Conservation (phyloP, 768 basidiomycete species). For the Leccinum rimulosum region DNA sequence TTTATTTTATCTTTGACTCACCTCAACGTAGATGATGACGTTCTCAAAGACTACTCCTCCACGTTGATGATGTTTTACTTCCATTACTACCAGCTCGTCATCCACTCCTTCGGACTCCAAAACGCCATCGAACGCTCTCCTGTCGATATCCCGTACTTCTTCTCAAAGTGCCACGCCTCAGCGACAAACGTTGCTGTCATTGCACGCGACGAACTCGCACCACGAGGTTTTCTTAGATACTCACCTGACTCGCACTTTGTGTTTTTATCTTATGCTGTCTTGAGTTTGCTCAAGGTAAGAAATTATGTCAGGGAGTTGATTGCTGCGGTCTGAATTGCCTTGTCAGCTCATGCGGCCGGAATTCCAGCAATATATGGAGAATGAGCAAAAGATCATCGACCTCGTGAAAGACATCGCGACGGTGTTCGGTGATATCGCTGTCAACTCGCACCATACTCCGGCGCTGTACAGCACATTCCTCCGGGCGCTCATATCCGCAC, state of each 20-base stretch:
- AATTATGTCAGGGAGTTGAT: not conserved
- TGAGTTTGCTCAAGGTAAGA: constrained; percentile 86
- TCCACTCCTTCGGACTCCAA: constrained; percentile 96
- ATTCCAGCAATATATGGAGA: constrained; percentile 71
- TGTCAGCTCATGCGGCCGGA: constrained; percentile 77
- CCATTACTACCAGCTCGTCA: constrained; percentile 81
- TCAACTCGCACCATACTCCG: constrained; percentile 81
- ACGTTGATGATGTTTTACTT: constrained; percentile 65
- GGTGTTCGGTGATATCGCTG: constrained; percentile 72
- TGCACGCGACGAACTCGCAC: constrained; percentile 77
- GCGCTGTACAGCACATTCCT: constrained; percentile 86
- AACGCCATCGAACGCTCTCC: constrained; percentile 82
- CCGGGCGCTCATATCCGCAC: constrained; percentile 67
- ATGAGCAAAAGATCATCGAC: constrained; percentile 66
- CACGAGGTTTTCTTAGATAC: constrained; percentile 74
- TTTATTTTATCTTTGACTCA: not conserved
- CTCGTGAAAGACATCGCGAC: constrained; percentile 82
- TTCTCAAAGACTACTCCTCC: constrained; percentile 24
- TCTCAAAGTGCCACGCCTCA: constrained; percentile 70
- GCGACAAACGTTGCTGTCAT: constrained; percentile 69
- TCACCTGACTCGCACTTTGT: constrained; percentile 92
- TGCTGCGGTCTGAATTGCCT: constrained; percentile 12
- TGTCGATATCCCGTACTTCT: constrained; percentile 80
- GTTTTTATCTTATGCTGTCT: constrained; percentile 86
- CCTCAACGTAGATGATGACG: constrained; percentile 26